Evolutionary conservation across 805 yeast species (phyloP), one percentile per base, ranked within the genome.

Genomic region (Zygotorulaspora florentina): DNA sequence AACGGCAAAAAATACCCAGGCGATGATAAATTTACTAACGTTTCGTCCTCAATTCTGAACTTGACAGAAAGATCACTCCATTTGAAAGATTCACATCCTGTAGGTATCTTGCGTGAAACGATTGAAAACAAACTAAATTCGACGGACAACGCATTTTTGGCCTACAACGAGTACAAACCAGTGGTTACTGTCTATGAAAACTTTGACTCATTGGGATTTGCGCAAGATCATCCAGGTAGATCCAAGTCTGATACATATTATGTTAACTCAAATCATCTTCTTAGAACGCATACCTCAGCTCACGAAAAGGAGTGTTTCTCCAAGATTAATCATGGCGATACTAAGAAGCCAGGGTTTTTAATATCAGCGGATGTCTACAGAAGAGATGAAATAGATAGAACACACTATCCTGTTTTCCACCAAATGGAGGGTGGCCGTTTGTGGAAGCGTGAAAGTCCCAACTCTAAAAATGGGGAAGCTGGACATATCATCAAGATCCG

Each of bases 321-420:
- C 37, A 66, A 67, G 2, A 73, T 81, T 42, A 61, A 74, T 23
- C 81, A 91, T 0, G 48, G 45, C 11, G 35, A 43, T 1, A 48
- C 53, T 9, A 48, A 42, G 7, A 62, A 59, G n/a, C 89, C 95
- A 0, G 98, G 98, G 0, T 93, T 86, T 65, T 75, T 93, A 53
- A 90, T 93, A 39, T 77, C 95, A 10, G 99, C 98, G 1, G 99
- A 93, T 65, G 99, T 93, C 8, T 93, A 90, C 62, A 76, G 99
- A 59, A 77, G 96, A 58, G 99, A 93, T 67, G 96, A 91, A 58
- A 87, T 93, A 46, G 99, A 93, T 66, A 75, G 87, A 53, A 89
- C 98, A 0, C 99, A 93, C 65, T 93, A 93, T 62, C 98, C 99
- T 1, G 97, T 86, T 0, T 93, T 93, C 68, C 97, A 93, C 60